phyloP scores from a whole-genome alignment of 768 basidiomycete species.

The Naganishia vaughanmartiniae region DNA sequence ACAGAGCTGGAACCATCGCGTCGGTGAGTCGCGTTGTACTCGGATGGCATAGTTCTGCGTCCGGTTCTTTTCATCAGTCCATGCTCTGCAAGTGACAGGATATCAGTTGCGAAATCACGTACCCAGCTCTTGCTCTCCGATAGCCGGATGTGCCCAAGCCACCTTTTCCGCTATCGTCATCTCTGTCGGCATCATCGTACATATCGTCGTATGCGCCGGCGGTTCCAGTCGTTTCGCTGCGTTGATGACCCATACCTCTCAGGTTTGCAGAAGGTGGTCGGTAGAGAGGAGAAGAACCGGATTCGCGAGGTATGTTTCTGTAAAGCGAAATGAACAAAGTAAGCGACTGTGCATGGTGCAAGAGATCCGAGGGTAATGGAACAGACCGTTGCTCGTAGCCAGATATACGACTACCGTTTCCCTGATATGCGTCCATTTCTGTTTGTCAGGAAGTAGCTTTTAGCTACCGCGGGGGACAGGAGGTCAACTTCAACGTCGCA shows the following conservation, averaged over 20 bases:
- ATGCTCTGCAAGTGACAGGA: conserved; percentile 33
- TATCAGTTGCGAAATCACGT: conserved; percentile 54
- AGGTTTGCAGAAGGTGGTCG: conserved; percentile 11
- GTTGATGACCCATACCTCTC: conserved; percentile 13
- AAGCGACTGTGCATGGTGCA: too few species aligned
- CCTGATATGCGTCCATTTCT: conserved; percentile 8
- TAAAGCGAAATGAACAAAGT: too few species aligned
- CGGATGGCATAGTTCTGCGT: conserved; percentile 24
- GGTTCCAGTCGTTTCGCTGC: conserved; percentile 10
- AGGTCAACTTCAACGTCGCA: conserved; percentile 1
- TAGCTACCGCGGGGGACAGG: background rate
- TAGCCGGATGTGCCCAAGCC: conserved; percentile 58
- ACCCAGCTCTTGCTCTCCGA: conserved; percentile 89
- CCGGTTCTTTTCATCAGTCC: background rate
- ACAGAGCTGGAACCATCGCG: background rate
- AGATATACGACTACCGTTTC: conserved; percentile 4
- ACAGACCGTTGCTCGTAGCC: conserved; percentile 20
- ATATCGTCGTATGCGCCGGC: conserved; percentile 3
- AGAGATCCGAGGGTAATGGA: background rate
- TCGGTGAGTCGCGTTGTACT: conserved; percentile 15
- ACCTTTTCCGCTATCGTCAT: conserved; percentile 17
- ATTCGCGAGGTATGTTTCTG: background rate
- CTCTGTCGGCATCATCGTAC: conserved; percentile 11
- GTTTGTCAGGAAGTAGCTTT: background rate
- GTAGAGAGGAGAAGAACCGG: conserved; percentile 14